Percentiles rank a stretch among this genome's conserved stretches.
Evolutionary conservation across 1,139 yeast genomes (phyloP).

Genomic region (Pneumocystis oryctolagi): DNA sequence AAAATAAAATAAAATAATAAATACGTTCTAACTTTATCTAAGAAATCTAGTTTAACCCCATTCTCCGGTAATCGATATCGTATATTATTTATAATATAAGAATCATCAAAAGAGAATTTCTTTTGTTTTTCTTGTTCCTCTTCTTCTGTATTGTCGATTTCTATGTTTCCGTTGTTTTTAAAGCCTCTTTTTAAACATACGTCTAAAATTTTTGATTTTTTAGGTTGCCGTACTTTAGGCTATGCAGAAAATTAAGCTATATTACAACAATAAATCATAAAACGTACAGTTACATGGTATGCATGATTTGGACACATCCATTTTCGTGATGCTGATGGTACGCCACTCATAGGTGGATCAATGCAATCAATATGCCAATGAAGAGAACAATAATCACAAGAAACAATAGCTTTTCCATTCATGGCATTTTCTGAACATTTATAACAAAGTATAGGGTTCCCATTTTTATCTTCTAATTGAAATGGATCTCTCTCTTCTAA

Average conservation of each 20-base stretch:
- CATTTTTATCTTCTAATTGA: conserved; percentile 47
- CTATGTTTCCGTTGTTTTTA: conserved; percentile 54
- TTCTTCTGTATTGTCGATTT: conserved; percentile 31
- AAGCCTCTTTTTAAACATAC: conserved; percentile 46
- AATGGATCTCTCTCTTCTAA: conserved; percentile 48
- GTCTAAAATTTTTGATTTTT: conserved; percentile 40
- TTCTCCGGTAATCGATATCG: conserved; percentile 57
- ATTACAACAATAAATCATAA: conserved; percentile 15
- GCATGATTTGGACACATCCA: conserved; percentile 94
- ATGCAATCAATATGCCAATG: conserved; percentile 90
- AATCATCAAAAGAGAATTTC: conserved; percentile 6
- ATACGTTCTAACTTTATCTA: conserved; percentile 31
- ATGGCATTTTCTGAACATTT: conserved; percentile 61
- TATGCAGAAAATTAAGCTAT: conserved; percentile 1
- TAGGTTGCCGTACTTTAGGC: conserved; percentile 32
- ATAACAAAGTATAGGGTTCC: conserved; percentile 54
- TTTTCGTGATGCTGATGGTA: conserved; percentile 64
- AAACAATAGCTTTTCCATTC: conserved; percentile 39
- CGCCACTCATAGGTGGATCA: conserved; percentile 54
- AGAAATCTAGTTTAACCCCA: conserved; percentile 61
- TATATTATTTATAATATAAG: conserved; percentile 30
- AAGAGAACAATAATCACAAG: conserved; percentile 77
- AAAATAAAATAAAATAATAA: neutral
- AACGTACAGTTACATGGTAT: conserved; percentile 36
- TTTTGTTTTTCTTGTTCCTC: conserved; percentile 10